Base-by-base conservation (phyloP, 1,284 basidiomycete genomes). In the Sanguinoderma infundibulare region DNA sequence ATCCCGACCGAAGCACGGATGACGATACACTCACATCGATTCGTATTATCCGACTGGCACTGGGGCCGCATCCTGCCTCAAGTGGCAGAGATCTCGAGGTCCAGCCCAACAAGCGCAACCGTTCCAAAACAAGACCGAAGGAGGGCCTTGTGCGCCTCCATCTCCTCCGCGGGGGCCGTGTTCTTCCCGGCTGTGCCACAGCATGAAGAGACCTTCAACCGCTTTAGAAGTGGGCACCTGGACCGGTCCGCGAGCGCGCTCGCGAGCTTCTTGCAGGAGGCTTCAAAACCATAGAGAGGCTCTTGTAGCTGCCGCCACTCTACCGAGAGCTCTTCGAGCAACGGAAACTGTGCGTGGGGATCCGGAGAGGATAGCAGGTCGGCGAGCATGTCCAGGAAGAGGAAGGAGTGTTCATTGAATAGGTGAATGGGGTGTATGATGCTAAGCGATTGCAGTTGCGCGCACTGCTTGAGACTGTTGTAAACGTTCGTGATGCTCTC, bases 1-100 rank as follows among this genome's bases (percentile, higher is more conserved):
- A 24, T 84, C 73, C 1, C 85, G 84, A 44, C 78, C 84, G 44
- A 83, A 66, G 67, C 78, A 83, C 65, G 76, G 77, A 55, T 78
- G 74, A 72, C 81, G 81, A 50, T 71, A 61, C 8, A 85, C 73
- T 50, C 38, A 5, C 38, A 36, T 8, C 8, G 35, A 15, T 36
- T 36, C 8, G 8, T 36, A 36, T 8, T 15, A 36, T 36, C 35
- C 15, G n/a, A n/a, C n/a, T n/a, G n/a, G n/a, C n/a, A n/a, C n/a
- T n/a, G n/a, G n/a, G n/a, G n/a, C n/a, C n/a, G n/a, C n/a, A n/a
- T 34, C 20, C 38, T 4, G 3, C 7, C 7, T 2, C 5, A 2
- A 3, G 22, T 35, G 8, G 3, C 51, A 36, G 38, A 40, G n/a
- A 40, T 20, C 3, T 20, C 38, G 20, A 40, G n/a, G 5, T 40